Percentiles rank a stretch among this genome's conserved stretches.
Conservation (phyloP, 148 eudicot genomes). For the Fallopia convolvulus region DNA sequence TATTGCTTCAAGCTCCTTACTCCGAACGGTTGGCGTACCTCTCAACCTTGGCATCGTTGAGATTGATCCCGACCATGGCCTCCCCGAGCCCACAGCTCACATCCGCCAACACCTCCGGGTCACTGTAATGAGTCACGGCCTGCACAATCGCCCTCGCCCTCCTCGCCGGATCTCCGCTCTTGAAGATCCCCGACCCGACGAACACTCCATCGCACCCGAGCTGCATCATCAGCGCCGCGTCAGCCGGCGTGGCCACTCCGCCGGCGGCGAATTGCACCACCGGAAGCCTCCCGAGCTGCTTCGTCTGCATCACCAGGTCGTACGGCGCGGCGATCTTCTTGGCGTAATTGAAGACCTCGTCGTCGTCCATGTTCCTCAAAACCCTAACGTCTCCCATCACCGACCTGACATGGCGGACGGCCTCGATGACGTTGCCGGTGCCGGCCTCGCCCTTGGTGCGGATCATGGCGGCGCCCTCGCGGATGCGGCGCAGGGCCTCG, state of each 20-base stretch:
- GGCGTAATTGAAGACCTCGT: constrained; percentile 71
- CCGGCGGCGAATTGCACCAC: constrained; percentile 95
- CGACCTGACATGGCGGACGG: constrained; percentile 72
- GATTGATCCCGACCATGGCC: constrained; percentile 82
- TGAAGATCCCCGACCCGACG: constrained; percentile 77
- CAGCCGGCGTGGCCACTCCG: constrained; percentile 86
- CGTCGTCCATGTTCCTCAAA: constrained; percentile 79
- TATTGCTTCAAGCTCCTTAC: constrained; percentile 14
- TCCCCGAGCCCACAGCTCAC: constrained; percentile 86
- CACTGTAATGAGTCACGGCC: constrained; percentile 89
- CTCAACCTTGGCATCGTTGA: constrained; percentile 65
- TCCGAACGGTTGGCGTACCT: constrained; percentile 72
- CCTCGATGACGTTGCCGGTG: constrained; percentile 69
- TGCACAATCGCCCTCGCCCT: constrained; percentile 73
- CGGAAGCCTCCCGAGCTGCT: constrained; percentile 83
- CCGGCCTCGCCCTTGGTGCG: constrained; percentile 96
- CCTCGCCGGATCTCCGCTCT: constrained; percentile 66
- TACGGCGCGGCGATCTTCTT: constrained; percentile 70
- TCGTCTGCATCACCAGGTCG: constrained; percentile 76
- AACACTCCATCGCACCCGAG: constrained; percentile 88
- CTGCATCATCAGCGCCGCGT: constrained; percentile 96
- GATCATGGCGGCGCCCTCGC: constrained; percentile 95
- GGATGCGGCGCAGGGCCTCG: constrained; percentile 70
- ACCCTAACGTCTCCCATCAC: constrained; percentile 69
- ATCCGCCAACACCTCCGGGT: constrained; percentile 64